Evolutionary conservation across 805 yeast genomes (phyloP), one percentile per base, ranked within the genome.

Genomic region (Pichia deserticola): DNA sequence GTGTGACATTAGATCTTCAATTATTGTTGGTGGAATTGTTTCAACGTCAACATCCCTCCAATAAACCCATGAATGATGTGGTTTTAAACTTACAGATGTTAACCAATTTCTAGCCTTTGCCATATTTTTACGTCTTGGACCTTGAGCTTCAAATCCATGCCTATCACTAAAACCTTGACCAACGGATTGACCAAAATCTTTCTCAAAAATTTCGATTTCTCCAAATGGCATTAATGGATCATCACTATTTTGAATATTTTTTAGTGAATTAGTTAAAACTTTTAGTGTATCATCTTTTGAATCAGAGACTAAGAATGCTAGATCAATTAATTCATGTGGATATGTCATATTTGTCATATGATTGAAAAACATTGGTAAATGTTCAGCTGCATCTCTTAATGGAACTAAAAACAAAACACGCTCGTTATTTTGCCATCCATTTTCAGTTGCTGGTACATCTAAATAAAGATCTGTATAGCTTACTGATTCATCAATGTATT

Each of bases 41-140:
- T 90, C 96, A n/a, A 92, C 96, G 67, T 92, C 98, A 11, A 93
- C 96, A 70, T 92, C 98, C 67, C 98, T 75, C 98, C 98, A 92
- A 66, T 90, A 89, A 7, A 92, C 97, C 86, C 90, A 89, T 7
- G 95, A 82, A 64, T 92, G 98, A 64, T 92, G 82, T 1, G 98
- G 97, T 64, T 82, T 84, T 45, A 92, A 67, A 1, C 96, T 95
- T 7, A 85, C 89, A 0, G 92, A 72, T 63, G 89, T 79, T 40
- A 92, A 71, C 98, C 98, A 92, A 66, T 92, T 92, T 65, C 98
- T 76, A 6, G 97, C 97, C 51, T 89, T 76, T 5, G 95, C 98
- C 98, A 92, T 92, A 57, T 89, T 75, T 65, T 92, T 92, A 60
- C 98, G 75, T 64, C 98, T 77, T 42, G 95, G 95, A 11, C 96